phyloP scores from a whole-genome alignment of 2,329 filamentous ascomycete genomes.

The Pseudogymnoascus sp. region DNA sequence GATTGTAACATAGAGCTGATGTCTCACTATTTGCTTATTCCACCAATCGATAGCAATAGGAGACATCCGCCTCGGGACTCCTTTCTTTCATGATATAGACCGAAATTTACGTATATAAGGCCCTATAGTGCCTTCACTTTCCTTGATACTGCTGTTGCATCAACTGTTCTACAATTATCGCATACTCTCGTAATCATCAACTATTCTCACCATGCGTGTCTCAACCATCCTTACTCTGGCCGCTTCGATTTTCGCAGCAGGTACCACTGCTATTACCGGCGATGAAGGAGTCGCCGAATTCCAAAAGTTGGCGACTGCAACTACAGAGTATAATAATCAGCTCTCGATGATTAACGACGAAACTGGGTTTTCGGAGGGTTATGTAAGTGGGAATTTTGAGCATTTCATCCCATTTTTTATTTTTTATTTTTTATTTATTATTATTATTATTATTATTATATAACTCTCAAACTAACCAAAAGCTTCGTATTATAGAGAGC shows the following conservation, averaged over 20 bases:
- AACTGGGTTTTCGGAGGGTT: neutral
- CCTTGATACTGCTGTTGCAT: neutral
- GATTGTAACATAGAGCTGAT: neutral
- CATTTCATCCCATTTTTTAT: no score
- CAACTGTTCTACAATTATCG: neutral
- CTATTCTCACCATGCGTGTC: neutral
- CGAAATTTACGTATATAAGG: neutral
- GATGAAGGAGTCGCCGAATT: neutral
- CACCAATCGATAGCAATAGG: neutral
- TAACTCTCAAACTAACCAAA: neutral
- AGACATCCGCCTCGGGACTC: neutral
- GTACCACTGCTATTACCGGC: neutral
- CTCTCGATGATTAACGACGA: neutral
- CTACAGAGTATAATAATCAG: neutral
- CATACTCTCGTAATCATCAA: neutral
- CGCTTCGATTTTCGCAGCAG: neutral
- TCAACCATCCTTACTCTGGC: neutral
- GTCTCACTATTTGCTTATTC: neutral
- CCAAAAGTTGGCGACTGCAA: neutral
- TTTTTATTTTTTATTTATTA: no score
- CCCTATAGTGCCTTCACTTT: neutral
- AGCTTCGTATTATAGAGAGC: neutral
- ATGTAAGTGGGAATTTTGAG: neutral
- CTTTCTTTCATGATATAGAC: neutral
- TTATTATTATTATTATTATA: no score